These are phyloP conservation scores for Kandelia obovata DNA, from an alignment of 345 rosid genomes.

Conservation along the genomic window DNA sequence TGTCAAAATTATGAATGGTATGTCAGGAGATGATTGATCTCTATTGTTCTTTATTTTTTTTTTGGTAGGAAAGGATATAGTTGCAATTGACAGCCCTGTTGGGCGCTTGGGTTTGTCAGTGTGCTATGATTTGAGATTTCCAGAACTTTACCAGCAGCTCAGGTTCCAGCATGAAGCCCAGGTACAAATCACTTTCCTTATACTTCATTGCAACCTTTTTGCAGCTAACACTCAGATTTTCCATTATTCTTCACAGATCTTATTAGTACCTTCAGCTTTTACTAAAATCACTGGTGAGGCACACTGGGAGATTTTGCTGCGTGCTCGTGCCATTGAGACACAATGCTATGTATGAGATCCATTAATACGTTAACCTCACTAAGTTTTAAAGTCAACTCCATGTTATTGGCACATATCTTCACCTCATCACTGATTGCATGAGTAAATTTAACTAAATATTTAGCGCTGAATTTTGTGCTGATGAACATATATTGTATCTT, in stretches of 20 bases:
- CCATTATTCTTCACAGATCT: slow-evolving; percentile 40
- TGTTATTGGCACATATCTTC: no score
- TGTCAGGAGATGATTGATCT: slow-evolving; percentile 7
- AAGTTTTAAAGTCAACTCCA: background rate
- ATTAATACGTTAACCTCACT: background rate
- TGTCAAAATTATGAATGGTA: background rate
- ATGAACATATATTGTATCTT: background rate
- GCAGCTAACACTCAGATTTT: slow-evolving; percentile 4
- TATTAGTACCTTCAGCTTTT: slow-evolving; percentile 87
- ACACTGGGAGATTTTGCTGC: slow-evolving; percentile 94
- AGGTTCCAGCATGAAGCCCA: slow-evolving; percentile 74
- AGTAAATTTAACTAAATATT: background rate
- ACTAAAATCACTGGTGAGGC: slow-evolving; percentile 83
- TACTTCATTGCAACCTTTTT: background rate
- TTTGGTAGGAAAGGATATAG: slow-evolving; percentile 57
- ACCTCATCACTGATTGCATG: no score
- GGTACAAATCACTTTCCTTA: slow-evolving; percentile 33
- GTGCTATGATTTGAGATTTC: slow-evolving; percentile 92
- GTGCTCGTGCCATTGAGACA: slow-evolving; percentile 91
- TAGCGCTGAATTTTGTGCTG: background rate
- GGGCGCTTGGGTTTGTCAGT: slow-evolving; percentile 86
- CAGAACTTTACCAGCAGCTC: slow-evolving; percentile 82
- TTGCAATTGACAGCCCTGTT: slow-evolving; percentile 68
- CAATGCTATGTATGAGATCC: slow-evolving; percentile 74
- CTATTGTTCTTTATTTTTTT: background rate